Evolutionary conservation across 257 asterid species (phyloP).

Genomic region (Solanum bulbocastanum): DNA sequence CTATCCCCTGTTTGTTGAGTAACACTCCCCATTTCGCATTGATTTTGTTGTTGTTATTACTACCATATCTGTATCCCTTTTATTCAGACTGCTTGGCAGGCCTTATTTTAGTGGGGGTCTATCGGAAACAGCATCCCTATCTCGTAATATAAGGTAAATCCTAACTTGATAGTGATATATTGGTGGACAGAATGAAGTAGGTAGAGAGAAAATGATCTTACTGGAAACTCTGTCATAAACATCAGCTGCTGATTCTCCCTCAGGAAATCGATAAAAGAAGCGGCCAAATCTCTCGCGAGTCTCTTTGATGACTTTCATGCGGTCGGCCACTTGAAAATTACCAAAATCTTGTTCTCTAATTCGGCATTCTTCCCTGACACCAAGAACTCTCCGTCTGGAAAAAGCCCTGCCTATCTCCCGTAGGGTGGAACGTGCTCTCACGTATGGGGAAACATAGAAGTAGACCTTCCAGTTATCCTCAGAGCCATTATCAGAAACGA

Average conservation of each 20-base stretch:
- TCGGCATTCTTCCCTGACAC: conserved; percentile 89
- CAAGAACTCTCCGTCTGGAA: conserved; percentile 46
- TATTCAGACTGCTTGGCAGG: neutral
- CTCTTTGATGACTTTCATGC: conserved; percentile 76
- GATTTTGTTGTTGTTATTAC: neutral
- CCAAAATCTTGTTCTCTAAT: conserved; percentile 95
- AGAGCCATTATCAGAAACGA: conserved; percentile 41
- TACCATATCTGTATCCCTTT: neutral
- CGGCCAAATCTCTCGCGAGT: conserved; percentile 81
- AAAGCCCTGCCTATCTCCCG: conserved; percentile 74
- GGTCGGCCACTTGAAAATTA: conserved; percentile 75
- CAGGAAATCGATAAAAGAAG: conserved; percentile 85
- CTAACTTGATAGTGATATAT: neutral
- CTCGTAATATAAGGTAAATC: neutral
- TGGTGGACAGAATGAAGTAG: neutral
- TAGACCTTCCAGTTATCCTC: conserved; percentile 57
- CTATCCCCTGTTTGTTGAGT: neutral
- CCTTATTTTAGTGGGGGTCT: neutral
- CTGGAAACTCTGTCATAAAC: conserved; percentile 91
- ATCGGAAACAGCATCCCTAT: neutral
- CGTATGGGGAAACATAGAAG: conserved; percentile 84
- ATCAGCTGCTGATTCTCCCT: conserved; percentile 94
- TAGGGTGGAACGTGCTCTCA: conserved; percentile 70
- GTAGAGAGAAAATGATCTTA: conserved; percentile 14
- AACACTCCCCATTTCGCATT: neutral